Evolutionary conservation across 352 stramenopile genomes (phyloP).

Genomic region (Phytophthora melonis): DNA sequence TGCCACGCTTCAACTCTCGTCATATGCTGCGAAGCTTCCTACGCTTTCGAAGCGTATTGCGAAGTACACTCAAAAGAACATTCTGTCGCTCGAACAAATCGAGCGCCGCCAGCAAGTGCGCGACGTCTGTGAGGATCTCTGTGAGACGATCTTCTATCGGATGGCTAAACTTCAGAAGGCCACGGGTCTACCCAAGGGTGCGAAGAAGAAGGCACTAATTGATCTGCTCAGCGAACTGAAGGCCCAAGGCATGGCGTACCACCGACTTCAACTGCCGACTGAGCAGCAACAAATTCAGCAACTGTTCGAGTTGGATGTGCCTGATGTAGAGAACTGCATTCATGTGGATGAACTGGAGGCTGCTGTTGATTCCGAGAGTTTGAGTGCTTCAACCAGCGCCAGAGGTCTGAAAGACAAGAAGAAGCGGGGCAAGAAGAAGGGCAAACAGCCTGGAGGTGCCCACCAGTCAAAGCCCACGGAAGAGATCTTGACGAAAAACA

Average conservation of each 20-base stretch:
- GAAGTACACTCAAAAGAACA: slow-evolving; percentile 79
- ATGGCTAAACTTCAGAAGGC: slow-evolving; percentile 88
- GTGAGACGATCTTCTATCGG: slow-evolving; percentile 95
- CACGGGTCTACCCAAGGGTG: slow-evolving; percentile 91
- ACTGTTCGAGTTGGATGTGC: slow-evolving; percentile 86
- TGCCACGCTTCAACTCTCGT: slow-evolving; percentile 16
- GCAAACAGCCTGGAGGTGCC: slow-evolving; percentile 23
- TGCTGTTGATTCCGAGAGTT: slow-evolving; percentile 43
- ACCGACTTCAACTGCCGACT: slow-evolving; percentile 74
- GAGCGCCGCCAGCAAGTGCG: slow-evolving; percentile 74
- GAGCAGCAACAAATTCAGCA: slow-evolving; percentile 85
- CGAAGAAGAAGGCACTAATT: slow-evolving; percentile 98
- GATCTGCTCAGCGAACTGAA: slow-evolving; percentile 95
- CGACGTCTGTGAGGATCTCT: slow-evolving; percentile 90
- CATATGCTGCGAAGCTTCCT: slow-evolving; percentile 65
- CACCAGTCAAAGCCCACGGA: slow-evolving; percentile 16
- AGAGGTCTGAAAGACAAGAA: slow-evolving; percentile 36
- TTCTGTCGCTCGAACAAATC: slow-evolving; percentile 70
- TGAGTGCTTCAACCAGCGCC: slow-evolving; percentile 8
- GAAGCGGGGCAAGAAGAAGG: slow-evolving; percentile 41
- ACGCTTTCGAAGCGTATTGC: slow-evolving; percentile 72
- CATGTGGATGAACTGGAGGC: slow-evolving; percentile 70
- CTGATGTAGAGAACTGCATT: slow-evolving; percentile 85
- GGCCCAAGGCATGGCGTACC: slow-evolving; percentile 82
- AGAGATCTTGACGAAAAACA: slow-evolving; percentile 53